A percentile compares a stretch with the other conserved stretches of the same genome.
Conservation (phyloP, 1,284 basidiomycete genomes). For the Mycena citricolor region DNA sequence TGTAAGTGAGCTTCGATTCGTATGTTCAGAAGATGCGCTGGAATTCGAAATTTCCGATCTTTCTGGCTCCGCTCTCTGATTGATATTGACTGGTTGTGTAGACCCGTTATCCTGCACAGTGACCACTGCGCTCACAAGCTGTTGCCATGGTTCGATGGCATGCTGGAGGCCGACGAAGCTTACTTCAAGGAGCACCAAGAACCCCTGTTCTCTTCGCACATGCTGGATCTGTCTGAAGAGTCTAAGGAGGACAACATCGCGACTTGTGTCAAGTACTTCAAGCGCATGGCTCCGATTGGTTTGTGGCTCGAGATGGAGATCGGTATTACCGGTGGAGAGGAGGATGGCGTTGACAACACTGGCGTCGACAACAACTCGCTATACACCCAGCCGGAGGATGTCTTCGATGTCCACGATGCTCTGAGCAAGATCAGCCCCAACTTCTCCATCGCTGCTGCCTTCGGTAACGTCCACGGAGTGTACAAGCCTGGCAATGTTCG, state of each 20-base stretch:
- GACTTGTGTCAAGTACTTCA: conserved; percentile 93
- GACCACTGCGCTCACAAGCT: conserved; percentile 99
- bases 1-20: too few species aligned
- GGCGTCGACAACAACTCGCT: conserved; percentile 90
- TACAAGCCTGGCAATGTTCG: conserved; percentile 95
- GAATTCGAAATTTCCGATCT: too few species aligned
- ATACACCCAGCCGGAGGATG: conserved; percentile 98
- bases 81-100: conserved; percentile 31
- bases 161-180: conserved; percentile 95
- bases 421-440: conserved; percentile 86
- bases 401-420: conserved; percentile 89
- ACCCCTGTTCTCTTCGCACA: conserved; percentile 98
- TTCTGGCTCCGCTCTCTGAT: not conserved
- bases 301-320: conserved; percentile 99
- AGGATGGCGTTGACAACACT: conserved; percentile 98
- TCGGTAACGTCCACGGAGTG: conserved; percentile 95
- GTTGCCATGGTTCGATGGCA: conserved; percentile 98
- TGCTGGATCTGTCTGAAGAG: conserved; percentile 99
- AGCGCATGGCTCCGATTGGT: conserved; percentile 90
- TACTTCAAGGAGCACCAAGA: conserved; percentile 91
- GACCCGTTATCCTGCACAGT: conserved; percentile 96
- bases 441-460: conserved; percentile 97
- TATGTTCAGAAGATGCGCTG: too few species aligned
- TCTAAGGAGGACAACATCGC: conserved; percentile 97
- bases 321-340: conserved; percentile 99